Conservation (phyloP, 352 stramenopile species). For the Phytophthora cryptogea region DNA sequence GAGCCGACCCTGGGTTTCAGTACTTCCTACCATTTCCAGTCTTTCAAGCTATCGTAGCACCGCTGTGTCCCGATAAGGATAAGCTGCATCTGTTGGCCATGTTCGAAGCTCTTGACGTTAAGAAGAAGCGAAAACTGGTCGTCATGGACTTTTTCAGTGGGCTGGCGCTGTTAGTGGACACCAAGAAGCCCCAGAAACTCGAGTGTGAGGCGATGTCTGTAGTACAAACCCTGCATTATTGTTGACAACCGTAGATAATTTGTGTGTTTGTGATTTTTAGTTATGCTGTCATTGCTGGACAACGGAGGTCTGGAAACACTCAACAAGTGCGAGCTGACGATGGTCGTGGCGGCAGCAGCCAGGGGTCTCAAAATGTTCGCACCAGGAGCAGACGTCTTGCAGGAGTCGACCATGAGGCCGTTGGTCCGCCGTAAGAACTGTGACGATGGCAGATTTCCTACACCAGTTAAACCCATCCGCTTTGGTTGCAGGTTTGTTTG, state of each 20-base stretch:
- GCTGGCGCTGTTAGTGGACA: conserved; percentile 56
- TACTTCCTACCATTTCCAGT: conserved; percentile 59
- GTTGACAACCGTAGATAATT: not conserved
- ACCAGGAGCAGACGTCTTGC: conserved; percentile 31
- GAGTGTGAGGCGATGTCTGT: conserved; percentile 46
- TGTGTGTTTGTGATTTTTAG: conserved; percentile 22
- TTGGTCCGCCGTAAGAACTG: conserved; percentile 51
- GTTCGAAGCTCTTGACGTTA: conserved; percentile 46
- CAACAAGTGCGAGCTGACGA: conserved; percentile 66
- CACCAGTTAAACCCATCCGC: not conserved
- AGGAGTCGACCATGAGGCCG: conserved; percentile 37
- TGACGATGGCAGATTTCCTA: not conserved
- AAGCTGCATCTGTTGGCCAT: conserved; percentile 52
- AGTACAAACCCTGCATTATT: not conserved
- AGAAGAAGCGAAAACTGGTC: conserved; percentile 30
- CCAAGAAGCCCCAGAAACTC: conserved; percentile 69
- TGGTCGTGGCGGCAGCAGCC: conserved; percentile 51
- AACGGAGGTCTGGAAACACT: conserved; percentile 62
- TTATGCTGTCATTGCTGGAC: conserved; percentile 64
- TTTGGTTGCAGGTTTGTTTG: conserved; percentile 46
- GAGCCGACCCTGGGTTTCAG: conserved; percentile 37
- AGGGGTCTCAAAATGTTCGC: conserved; percentile 65
- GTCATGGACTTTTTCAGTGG: conserved; percentile 70
- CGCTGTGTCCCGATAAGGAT: conserved; percentile 33
- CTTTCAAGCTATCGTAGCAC: conserved; percentile 51